Conservation (phyloP, 495 filamentous ascomycete species). For the Chaetomium cochliodes region DNA sequence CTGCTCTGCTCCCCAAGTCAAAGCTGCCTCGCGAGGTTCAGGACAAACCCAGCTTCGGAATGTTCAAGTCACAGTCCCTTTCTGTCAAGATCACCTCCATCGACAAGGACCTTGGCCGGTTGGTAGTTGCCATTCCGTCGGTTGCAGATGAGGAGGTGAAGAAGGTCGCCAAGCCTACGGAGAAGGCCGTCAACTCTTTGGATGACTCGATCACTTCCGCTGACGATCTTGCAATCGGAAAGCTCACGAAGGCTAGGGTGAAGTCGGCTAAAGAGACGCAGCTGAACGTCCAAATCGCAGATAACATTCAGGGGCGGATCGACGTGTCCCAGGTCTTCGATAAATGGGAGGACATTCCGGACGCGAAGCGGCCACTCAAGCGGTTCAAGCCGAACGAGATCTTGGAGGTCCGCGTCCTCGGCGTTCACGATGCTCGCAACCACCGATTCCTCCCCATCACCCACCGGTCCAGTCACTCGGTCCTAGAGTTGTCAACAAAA, state of each 20-base stretch:
- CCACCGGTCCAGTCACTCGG: conserved; percentile 74
- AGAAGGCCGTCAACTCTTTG: conserved; percentile 56
- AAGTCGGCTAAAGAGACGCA: conserved; percentile 82
- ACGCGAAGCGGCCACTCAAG: conserved; percentile 73
- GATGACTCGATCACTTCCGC: conserved; percentile 64
- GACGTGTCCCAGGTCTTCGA: conserved; percentile 89
- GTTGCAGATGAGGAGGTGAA: conserved; percentile 31
- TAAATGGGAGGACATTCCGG: conserved; percentile 77
- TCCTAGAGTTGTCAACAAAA: conserved; percentile 89
- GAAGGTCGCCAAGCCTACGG: conserved; percentile 23
- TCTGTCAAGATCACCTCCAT: conserved; percentile 66
- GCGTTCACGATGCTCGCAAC: conserved; percentile 84
- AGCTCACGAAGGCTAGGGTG: conserved; percentile 73
- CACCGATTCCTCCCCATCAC: conserved; percentile 90
- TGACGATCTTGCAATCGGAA: conserved; percentile 71
- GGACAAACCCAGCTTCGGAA: conserved; percentile 69
- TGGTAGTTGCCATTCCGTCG: conserved; percentile 42
- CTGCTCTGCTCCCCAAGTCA: conserved; percentile 73
- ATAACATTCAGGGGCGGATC: conserved; percentile 86
- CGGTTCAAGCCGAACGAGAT: conserved; percentile 68
- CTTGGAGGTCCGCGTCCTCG: conserved; percentile 73
- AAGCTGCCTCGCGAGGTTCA: conserved; percentile 66
- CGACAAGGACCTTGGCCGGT: conserved; percentile 50
- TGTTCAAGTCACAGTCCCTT: conserved; percentile 69
- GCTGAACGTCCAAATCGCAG: conserved; percentile 83